A percentile compares a stretch with the other conserved stretches of the same genome.
Evolutionary conservation across 192 early-diverging fungal genomes (phyloP).

Genomic region (Hyaloraphidium curvatum): DNA sequence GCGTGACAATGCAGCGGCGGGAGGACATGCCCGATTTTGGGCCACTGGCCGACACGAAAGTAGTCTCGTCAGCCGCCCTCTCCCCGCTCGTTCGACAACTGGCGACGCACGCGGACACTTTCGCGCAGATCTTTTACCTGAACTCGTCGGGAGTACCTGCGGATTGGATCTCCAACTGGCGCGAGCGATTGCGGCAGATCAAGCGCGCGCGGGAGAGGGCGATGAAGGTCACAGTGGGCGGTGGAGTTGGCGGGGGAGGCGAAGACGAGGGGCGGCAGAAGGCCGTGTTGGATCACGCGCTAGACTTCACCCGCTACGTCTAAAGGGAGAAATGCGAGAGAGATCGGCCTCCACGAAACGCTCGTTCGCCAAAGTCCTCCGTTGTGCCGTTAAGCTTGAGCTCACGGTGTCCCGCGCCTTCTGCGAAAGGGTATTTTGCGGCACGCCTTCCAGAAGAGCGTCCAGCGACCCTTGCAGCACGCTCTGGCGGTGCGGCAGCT

Average conservation of each 20-base stretch:
- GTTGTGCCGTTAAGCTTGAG: too few relatives aligned
- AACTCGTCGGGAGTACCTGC: slow-evolving; percentile 23
- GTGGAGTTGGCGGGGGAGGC: neutral
- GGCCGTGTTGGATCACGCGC: neutral
- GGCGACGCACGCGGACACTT: slow-evolving; percentile 72
- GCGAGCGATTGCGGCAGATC: slow-evolving; percentile 76
- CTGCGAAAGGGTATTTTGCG: too few relatives aligned
- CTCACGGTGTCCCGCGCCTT: too few relatives aligned
- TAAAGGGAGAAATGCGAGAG: neutral
- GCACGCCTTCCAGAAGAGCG: too few relatives aligned
- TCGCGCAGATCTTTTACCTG: slow-evolving; percentile 66
- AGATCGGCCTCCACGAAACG: neutral
- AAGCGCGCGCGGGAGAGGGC: slow-evolving; percentile 48
- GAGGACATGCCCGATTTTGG: slow-evolving; percentile 66
- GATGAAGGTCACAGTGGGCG: neutral
- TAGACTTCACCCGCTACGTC: neutral
- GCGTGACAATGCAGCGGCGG: slow-evolving; percentile 43
- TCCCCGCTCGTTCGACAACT: slow-evolving; percentile 64
- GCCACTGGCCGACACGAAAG: slow-evolving; percentile 57
- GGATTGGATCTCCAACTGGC: slow-evolving; percentile 75
- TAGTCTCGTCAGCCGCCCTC: slow-evolving; percentile 56
- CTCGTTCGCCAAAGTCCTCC: neutral
- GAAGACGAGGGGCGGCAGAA: neutral
- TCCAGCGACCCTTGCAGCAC: too few relatives aligned
- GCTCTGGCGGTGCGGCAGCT: too few relatives aligned